phyloP scores from a whole-genome alignment of 257 asterid species.

The Lantana camara region DNA sequence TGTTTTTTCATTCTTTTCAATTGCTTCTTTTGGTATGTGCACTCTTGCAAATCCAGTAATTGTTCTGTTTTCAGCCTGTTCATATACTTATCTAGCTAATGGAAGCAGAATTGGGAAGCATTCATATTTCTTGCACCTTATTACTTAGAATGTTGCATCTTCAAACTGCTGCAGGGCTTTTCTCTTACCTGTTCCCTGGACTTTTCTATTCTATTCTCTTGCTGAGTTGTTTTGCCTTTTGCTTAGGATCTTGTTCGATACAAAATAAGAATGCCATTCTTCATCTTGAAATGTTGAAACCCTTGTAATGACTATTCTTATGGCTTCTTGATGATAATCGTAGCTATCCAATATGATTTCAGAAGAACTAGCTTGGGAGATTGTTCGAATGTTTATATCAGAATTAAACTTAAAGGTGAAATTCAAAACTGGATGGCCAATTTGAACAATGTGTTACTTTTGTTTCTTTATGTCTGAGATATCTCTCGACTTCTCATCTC shows the following conservation, averaged over 20 bases:
- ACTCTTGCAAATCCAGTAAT: constrained; percentile 15
- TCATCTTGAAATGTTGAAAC: constrained; percentile 12
- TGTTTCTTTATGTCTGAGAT: background rate
- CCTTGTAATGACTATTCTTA: background rate
- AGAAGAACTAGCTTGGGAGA: constrained; percentile 70
- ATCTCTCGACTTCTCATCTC: constrained; percentile 24
- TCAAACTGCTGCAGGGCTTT: background rate
- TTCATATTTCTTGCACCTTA: constrained; percentile 2
- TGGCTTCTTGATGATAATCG: constrained; percentile 1
- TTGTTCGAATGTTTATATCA: constrained; percentile 66
- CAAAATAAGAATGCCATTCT: background rate
- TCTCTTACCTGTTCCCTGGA: background rate
- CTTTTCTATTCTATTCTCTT: background rate
- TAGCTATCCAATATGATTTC: constrained; percentile 34
- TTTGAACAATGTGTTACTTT: constrained; percentile 5
- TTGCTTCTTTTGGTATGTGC: constrained; percentile 64
- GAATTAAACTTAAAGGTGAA: constrained; percentile 70
- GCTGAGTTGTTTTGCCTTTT: constrained; percentile 8
- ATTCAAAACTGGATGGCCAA: constrained; percentile 26
- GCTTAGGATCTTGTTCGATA: background rate
- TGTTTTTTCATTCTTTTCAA: constrained; percentile 63
- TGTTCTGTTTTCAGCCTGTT: constrained; percentile 3
- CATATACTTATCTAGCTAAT: background rate
- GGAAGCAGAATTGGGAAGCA: background rate
- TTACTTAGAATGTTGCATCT: background rate